Conservation (phyloP, 169 alveolate genomes). For the Amoebophrya sp. region DNA sequence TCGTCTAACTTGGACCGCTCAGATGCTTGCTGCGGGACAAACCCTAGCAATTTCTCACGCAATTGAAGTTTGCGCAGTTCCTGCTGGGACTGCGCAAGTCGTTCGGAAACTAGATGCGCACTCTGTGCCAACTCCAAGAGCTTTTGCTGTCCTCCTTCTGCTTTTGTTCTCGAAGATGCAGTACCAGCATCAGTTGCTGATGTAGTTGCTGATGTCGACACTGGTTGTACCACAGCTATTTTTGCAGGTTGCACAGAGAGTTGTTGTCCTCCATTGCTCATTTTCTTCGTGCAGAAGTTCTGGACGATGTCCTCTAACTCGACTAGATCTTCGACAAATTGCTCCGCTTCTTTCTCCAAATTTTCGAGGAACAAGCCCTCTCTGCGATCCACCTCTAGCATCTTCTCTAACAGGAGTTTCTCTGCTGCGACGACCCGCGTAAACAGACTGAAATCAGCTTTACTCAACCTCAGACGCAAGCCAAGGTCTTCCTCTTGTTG, state of each 20-base stretch:
- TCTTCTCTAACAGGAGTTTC: neutral
- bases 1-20: neutral
- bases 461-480: neutral
- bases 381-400: neutral
- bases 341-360: neutral
- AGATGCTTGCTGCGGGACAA: neutral
- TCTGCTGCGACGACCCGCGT: neutral
- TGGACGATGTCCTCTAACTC: neutral
- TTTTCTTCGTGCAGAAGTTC: neutral
- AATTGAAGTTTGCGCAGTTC: neutral
- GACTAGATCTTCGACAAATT: neutral
- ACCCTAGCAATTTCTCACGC: neutral
- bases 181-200: no score
- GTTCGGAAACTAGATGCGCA: neutral
- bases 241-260: neutral
- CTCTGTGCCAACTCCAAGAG: neutral
- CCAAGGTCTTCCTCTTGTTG: neutral
- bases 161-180: neutral
- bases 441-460: neutral
- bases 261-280: neutral
- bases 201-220: no score
- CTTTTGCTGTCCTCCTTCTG: neutral
- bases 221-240: no score
- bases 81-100: neutral
- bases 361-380: neutral